Base-by-base conservation (phyloP, 2,329 filamentous ascomycete genomes). In the Teratosphaeria epicoccoides region DNA sequence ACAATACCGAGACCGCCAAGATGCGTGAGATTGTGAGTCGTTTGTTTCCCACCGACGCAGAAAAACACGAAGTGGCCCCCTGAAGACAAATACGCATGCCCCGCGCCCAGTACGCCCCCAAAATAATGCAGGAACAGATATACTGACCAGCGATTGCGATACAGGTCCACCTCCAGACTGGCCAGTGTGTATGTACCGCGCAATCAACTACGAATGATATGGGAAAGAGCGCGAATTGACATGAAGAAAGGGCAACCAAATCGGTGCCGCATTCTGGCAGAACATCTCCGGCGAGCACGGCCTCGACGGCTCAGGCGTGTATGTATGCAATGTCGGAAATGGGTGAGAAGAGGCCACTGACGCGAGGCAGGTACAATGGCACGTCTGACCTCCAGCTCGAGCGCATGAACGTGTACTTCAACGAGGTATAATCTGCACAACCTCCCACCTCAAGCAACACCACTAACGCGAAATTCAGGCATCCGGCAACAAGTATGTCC, bases 331-430 rank as follows among this genome's bases (percentile, higher is more conserved):
- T 2, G 20, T 4, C 14, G 14, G 26, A 10, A 23, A 43, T n/a
- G n/a, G 17, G 29, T 2, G 26, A 17, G 25, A 10, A 43, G 17
- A n/a, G 4, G n/a, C 40, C 40, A 61, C 63, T 69, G 60, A 66
- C 58, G 37, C 45, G 57, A 46, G 57, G 68, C 65, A 93, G 87
- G 66, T 97, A 97, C 84, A 94, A 94, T 75, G 93, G 93, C 72
- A 90, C 88, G 65, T 97, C 91, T 44, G 93, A 97, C 76, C 89
- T 97, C 72, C 93, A 98, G 82, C 85, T 97, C 66, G 93, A 98
- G 87, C 90, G 93, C 70, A 95, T 98, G 90, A 98, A 90, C 75
- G 91, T 97, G 74, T 96, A 97, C 83, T 96, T 97, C 85, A 89
- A 88, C 75, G 90, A 95, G 80, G 83, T 87, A 71, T 59, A 6